phyloP scores from a whole-genome alignment of 2,329 filamentous ascomycete species.

The Nigrospora sphaerica region DNA sequence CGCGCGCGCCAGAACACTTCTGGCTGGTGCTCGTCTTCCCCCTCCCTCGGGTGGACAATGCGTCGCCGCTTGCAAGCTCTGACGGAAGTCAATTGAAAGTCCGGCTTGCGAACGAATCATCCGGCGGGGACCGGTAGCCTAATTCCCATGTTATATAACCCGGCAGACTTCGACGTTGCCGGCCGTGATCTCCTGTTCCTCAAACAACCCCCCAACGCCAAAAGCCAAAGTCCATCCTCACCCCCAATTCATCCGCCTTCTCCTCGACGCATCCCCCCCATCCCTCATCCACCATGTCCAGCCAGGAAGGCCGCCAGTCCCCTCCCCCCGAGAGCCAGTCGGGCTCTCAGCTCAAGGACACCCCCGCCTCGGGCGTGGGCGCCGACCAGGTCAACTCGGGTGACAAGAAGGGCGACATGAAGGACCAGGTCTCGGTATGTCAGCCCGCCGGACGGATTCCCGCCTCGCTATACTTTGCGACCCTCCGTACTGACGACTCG shows the following conservation, averaged over 20 bases:
- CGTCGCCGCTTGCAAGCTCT: too few species aligned
- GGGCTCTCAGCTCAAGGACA: slow-evolving; percentile 54
- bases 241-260: not conserved
- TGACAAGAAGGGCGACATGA: slow-evolving; percentile 43
- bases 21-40: too few species aligned
- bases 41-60: too few species aligned
- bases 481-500: not conserved
- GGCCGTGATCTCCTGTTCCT: too few species aligned
- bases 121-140: too few species aligned
- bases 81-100: too few species aligned
- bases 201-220: not conserved
- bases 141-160: too few species aligned
- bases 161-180: too few species aligned
- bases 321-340: slow-evolving; percentile 64
- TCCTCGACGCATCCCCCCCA: too few species aligned
- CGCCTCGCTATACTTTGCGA: not conserved
- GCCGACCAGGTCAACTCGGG: slow-evolving; percentile 40
- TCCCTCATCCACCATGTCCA: slow-evolving; percentile 44
- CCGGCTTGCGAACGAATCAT: too few species aligned
- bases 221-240: slow-evolving; percentile 5
- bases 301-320: slow-evolving; percentile 63
- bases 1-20: too few species aligned
- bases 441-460: not conserved
- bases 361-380: slow-evolving; percentile 50
- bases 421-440: slow-evolving; percentile 45